Base-by-base conservation (phyloP, 192 early-diverging fungal species). In the Paraglomus occultum region DNA sequence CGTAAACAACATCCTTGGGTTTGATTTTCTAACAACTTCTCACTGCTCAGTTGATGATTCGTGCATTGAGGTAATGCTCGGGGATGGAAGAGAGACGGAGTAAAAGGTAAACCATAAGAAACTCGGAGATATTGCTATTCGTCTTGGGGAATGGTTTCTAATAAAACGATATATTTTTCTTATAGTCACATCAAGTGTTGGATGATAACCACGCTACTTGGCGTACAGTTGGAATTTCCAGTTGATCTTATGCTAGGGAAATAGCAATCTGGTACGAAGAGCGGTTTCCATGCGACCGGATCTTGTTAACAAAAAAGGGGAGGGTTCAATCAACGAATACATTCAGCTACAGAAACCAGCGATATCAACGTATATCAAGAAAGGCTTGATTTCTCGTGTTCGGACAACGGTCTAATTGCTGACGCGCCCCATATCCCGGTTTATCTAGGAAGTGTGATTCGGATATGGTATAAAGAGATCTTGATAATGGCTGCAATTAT, bases 401-500 rank as follows among this genome's bases (percentile, higher is more conserved):
- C n/a, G n/a, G n/a, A n/a, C n/a, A n/a, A n/a, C n/a, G n/a, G n/a
- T n/a, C n/a, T n/a, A n/a, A n/a, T n/a, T n/a, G n/a, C n/a, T n/a
- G n/a, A n/a, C n/a, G n/a, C n/a, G n/a, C n/a, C n/a, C n/a, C n/a
- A n/a, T n/a, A n/a, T n/a, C n/a, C n/a, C n/a, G n/a, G n/a, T n/a
- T n/a, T n/a, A n/a, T n/a, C n/a, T n/a, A n/a, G n/a, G n/a, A n/a
- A n/a, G n/a, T n/a, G n/a, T n/a, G n/a, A n/a, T n/a, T n/a, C n/a
- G 76, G 78, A 31, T n/a, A n/a, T 94, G 92, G 68, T 77, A 78
- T 18, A 84, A 92, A 55, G 92, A 94, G 50, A 84, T 90, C 10
- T 71, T 92, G 1, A 88, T 90, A 0, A 92, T 94, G 64, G 89
- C 88, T 15, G 91, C 92, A 1, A 89, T 92, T 86, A 53, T 93